Evolutionary conservation across 805 yeast genomes (phyloP).

Genomic region (Suhomyces prunicola): DNA sequence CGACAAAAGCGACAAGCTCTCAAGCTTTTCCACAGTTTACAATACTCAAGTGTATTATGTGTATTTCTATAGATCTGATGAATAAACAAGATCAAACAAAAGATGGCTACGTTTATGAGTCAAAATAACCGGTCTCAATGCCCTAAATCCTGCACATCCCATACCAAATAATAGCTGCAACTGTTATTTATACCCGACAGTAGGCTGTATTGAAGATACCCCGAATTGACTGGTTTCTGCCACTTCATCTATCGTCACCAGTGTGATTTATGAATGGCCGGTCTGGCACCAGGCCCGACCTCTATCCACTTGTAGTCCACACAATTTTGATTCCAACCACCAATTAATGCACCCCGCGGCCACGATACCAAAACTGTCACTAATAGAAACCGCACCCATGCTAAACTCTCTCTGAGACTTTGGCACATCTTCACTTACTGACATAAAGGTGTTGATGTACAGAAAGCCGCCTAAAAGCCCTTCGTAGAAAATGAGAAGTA

Average conservation of each 20-base stretch:
- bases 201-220: too few species aligned
- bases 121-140: too few species aligned
- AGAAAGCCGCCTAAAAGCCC: conserved; percentile 89
- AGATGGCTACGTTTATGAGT: too few species aligned
- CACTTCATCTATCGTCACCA: too few species aligned
- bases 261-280: not conserved
- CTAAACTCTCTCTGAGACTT: conserved; percentile 52
- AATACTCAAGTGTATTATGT: not conserved
- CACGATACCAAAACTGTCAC: conserved; percentile 83
- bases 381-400: conserved; percentile 77
- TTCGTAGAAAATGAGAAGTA: conserved; percentile 73
- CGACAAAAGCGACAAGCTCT: too few species aligned
- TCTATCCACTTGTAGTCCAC: conserved; percentile 62
- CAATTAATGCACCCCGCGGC: conserved; percentile 75
- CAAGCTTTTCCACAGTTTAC: not conserved
- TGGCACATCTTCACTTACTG: conserved; percentile 58
- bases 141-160: too few species aligned
- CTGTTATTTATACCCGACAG: too few species aligned
- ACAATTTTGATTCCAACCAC: conserved; percentile 69
- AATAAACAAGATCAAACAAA: too few species aligned
- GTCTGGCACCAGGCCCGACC: conserved; percentile 77
- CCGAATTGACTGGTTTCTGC: too few species aligned
- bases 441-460: conserved; percentile 83
- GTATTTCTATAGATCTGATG: not conserved
- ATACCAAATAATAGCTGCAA: too few species aligned